Evolutionary conservation across 257 asterid species (phyloP).

Genomic region (Sherardia arvensis): DNA sequence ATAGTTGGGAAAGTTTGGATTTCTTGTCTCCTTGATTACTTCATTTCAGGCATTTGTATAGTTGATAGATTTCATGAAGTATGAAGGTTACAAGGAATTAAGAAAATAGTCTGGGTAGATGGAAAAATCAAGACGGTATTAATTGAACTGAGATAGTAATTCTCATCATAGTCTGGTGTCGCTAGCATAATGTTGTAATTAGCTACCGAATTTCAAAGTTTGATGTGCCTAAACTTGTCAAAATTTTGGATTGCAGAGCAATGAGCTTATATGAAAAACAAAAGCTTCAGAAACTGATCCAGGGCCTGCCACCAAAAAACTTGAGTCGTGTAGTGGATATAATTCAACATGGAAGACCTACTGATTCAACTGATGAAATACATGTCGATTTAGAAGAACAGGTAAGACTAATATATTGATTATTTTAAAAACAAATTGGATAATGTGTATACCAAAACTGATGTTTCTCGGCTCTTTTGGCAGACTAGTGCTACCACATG

Average conservation of each 20-base stretch:
- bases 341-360: conserved; percentile 22
- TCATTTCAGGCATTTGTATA: not conserved
- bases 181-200: too few relatives aligned
- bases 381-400: conserved; percentile 40
- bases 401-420: conserved; percentile 30
- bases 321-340: conserved; percentile 57
- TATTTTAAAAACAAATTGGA: not conserved
- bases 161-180: not conserved
- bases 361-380: conserved; percentile 27
- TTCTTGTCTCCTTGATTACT: not conserved
- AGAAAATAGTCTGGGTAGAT: too few relatives aligned
- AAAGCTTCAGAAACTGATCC: conserved; percentile 39
- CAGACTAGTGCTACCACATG: conserved; percentile 58
- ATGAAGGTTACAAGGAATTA: too few relatives aligned
- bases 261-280: conserved; percentile 57
- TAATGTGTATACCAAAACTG: not conserved
- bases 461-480: not conserved
- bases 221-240: not conserved
- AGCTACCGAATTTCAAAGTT: not conserved
- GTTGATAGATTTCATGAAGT: too few relatives aligned
- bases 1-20: not conserved
- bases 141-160: not conserved
- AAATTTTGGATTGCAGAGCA: conserved; percentile 27
- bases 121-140: too few relatives aligned
- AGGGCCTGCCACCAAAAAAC: conserved; percentile 43